Evolutionary conservation across 2,329 filamentous ascomycete species (phyloP), one percentile per base, ranked within the genome.

Genomic region (Beauveria varroae): DNA sequence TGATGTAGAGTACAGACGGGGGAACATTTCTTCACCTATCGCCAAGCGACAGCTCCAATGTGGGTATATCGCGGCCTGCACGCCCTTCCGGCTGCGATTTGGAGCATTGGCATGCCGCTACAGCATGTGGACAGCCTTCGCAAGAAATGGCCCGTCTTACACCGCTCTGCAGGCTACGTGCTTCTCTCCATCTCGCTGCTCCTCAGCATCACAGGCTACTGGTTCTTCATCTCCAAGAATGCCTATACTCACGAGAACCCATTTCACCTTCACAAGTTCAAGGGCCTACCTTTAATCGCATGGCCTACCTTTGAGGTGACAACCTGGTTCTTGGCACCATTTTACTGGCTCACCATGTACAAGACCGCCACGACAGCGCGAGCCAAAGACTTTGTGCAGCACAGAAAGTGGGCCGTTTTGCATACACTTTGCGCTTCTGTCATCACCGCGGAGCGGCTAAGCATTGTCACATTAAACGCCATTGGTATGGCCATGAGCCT

Each of bases 21-120:
- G 8, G 28, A 57, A 5, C 43, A 47, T 18, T 49, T 57, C 43
- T 7, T 57, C n/a, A 18, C 18, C 14, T 40, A 47, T n/a, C 41
- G 54, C 14, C 43, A 49, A 26, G 10, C 16, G n/a, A 57, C 43
- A 6, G 54, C 54, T 6, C 43, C 43, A 5, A 37, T 47, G 54
- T 47, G 41, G 54, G n/a, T 47, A 12, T 57, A 57, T 24, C 41
- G 54, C 26, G 18, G n/a, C 18, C 43, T 57, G 10, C 54, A 57
- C 43, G 43, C 54, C 28, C 1, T 57, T 5, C 61, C 61, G 0
- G 54, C 61, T 18, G 43, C 54, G 4, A 24, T 59, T 10, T 62
- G 61, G 61, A 59, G 61, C 50, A 28, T 62, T 3, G 24, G 34
- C 28, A 62, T 62, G 54, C 61, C 61, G 3, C 41, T 62, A 3